phyloP scores from a whole-genome alignment of 2,329 filamentous ascomycete genomes.

The Exophiala sp. region DNA sequence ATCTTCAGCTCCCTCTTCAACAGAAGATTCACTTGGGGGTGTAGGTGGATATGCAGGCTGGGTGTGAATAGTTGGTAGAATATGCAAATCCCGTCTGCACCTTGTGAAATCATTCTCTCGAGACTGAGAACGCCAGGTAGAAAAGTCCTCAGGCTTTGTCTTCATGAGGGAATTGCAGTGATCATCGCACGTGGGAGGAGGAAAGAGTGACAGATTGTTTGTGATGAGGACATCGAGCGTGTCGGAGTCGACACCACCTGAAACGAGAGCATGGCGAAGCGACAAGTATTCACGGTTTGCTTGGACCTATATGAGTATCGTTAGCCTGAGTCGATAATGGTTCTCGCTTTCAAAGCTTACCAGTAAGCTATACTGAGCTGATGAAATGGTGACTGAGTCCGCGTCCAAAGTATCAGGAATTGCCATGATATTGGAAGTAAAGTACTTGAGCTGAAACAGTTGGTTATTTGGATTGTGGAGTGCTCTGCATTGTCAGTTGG shows the following conservation, averaged over 20 bases:
- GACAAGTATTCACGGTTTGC: conserved; percentile 7
- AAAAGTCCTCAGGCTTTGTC: too few relatives aligned
- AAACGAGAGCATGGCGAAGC: conserved; percentile 16
- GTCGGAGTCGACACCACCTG: conserved; percentile 14
- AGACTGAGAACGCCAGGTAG: too few relatives aligned
- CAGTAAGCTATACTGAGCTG: conserved; percentile 9
- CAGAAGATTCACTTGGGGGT: too few relatives aligned
- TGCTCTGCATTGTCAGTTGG: too few relatives aligned
- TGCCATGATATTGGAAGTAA: neutral
- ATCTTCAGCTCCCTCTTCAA: neutral
- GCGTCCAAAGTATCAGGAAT: neutral
- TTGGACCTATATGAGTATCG: neutral
- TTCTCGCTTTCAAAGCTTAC: conserved; percentile 4
- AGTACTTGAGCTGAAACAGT: too few relatives aligned
- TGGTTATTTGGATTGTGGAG: too few relatives aligned
- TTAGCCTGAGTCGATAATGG: neutral
- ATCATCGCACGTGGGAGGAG: neutral
- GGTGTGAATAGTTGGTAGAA: too few relatives aligned
- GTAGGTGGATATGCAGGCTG: too few relatives aligned
- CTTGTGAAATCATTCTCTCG: too few relatives aligned
- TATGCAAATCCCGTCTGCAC: too few relatives aligned
- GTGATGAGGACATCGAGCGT: conserved; percentile 14
- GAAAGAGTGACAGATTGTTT: neutral
- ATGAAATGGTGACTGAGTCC: conserved; percentile 10
- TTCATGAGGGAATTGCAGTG: too few relatives aligned